phyloP scores from a whole-genome alignment of 306 rosid genomes.

The Ziziphus jujuba region DNA sequence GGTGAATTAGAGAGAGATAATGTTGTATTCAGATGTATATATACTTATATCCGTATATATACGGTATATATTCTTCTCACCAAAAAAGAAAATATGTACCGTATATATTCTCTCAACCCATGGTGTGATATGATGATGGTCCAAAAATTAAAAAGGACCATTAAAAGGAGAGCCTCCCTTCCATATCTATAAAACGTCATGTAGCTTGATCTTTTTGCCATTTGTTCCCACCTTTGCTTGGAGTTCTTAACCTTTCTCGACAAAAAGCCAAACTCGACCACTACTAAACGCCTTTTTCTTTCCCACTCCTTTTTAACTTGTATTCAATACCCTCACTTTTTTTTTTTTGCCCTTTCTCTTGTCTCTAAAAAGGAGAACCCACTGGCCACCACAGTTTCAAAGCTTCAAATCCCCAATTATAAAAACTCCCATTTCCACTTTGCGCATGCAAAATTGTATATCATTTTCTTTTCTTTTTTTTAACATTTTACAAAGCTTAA shows the following conservation, averaged over 20 bases:
- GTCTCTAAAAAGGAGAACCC: conserved; percentile 76
- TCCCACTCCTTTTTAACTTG: background rate
- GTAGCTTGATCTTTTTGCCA: background rate
- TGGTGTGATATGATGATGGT: too few species aligned
- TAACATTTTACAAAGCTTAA: too few species aligned
- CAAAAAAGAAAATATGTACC: too few species aligned
- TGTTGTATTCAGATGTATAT: too few species aligned
- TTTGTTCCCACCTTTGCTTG: background rate
- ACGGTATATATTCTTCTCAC: too few species aligned
- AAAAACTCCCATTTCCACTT: conserved; percentile 7
- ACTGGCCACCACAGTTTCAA: conserved; percentile 46
- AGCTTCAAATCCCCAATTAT: background rate
- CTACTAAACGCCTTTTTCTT: background rate
- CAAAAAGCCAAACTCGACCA: conserved; percentile 34
- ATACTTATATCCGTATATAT: too few species aligned
- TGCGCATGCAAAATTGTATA: conserved; percentile 55
- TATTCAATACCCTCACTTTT: background rate
- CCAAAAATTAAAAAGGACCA: conserved; percentile 2
- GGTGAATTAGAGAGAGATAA: too few species aligned
- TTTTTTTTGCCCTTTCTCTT: background rate
- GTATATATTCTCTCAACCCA: too few species aligned
- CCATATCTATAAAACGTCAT: background rate
- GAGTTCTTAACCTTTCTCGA: conserved; percentile 7
- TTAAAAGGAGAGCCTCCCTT: conserved; percentile 47
- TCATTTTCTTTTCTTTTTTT: too few species aligned